Conservation (phyloP, 192 early-diverging fungal genomes). For the Endogone sp. region DNA sequence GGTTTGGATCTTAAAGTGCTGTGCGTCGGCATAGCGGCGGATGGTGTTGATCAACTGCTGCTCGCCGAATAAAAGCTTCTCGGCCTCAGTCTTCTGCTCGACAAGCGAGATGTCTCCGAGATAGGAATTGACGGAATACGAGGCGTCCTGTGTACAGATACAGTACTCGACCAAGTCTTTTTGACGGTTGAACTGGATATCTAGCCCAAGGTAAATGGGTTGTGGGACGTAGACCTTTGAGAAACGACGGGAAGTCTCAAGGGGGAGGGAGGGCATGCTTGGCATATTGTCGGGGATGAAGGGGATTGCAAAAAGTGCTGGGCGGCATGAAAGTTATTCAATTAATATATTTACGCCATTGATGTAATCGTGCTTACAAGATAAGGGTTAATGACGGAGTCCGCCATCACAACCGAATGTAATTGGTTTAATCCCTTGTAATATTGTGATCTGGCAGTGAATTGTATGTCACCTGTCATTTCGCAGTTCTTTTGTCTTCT, state of each 20-base stretch:
- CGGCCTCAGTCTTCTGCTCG: not conserved
- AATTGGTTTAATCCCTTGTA: no score
- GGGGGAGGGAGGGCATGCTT: not conserved
- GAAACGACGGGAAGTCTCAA: not conserved
- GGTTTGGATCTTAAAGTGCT: constrained; percentile 65
- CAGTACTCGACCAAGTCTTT: constrained; percentile 44
- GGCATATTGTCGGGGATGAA: no score
- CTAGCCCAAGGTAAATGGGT: constrained; percentile 49
- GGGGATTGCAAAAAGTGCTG: no score
- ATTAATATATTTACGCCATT: no score
- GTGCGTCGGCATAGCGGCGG: constrained; percentile 44
- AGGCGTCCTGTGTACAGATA: constrained; percentile 70
- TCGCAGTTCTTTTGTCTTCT: no score
- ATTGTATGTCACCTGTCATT: no score
- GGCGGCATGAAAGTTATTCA: no score
- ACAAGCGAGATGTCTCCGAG: constrained; percentile 34
- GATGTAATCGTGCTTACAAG: no score
- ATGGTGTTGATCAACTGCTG: constrained; percentile 49
- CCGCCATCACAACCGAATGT: no score
- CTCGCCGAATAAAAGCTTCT: constrained; percentile 38
- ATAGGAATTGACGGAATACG: constrained; percentile 57
- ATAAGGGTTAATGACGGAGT: no score
- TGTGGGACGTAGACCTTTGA: constrained; percentile 21
- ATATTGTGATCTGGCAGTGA: no score
- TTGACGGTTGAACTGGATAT: constrained; percentile 29